Percentiles rank a stretch among this genome's conserved stretches.
Conservation (phyloP, 2,329 filamentous ascomycete species). For the Phoma sp. region DNA sequence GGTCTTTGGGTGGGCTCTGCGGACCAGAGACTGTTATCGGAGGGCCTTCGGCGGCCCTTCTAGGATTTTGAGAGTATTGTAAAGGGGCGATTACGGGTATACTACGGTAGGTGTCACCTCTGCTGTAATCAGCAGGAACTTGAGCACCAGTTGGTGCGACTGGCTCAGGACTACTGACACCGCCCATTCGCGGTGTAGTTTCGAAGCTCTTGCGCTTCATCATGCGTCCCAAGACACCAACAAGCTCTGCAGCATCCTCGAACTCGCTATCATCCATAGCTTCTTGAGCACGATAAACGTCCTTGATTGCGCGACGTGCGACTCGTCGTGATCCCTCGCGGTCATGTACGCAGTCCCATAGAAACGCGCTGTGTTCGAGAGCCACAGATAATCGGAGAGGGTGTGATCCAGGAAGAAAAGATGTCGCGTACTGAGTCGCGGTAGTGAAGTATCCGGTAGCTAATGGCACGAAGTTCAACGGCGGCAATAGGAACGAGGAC, state of each 20-base stretch:
- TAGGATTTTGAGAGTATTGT: slow-evolving; percentile 30
- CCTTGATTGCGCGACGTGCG: slow-evolving; percentile 82
- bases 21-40: slow-evolving; percentile 30
- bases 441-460: slow-evolving; percentile 82
- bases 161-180: slow-evolving; percentile 41
- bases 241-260: slow-evolving; percentile 86
- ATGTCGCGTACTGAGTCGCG: slow-evolving; percentile 76
- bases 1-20: slow-evolving; percentile 28
- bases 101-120: slow-evolving; percentile 18
- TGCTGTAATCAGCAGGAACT: slow-evolving; percentile 8
- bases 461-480: slow-evolving; percentile 81
- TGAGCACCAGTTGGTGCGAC: slow-evolving; percentile 21
- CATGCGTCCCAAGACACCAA: slow-evolving; percentile 86
- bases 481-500: slow-evolving; percentile 79
- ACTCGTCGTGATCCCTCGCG: slow-evolving; percentile 75
- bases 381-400: slow-evolving; percentile 88
- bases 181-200: slow-evolving; percentile 45
- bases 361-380: slow-evolving; percentile 89
- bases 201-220: slow-evolving; percentile 70
- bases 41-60: slow-evolving; percentile 36
- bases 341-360: slow-evolving; percentile 92
- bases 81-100: slow-evolving; percentile 25
- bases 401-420: slow-evolving; percentile 83
- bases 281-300: slow-evolving; percentile 90
- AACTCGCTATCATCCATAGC: slow-evolving; percentile 97